Conservation (phyloP, 2,329 filamentous ascomycete species). For the Intubia oerlemansii region DNA sequence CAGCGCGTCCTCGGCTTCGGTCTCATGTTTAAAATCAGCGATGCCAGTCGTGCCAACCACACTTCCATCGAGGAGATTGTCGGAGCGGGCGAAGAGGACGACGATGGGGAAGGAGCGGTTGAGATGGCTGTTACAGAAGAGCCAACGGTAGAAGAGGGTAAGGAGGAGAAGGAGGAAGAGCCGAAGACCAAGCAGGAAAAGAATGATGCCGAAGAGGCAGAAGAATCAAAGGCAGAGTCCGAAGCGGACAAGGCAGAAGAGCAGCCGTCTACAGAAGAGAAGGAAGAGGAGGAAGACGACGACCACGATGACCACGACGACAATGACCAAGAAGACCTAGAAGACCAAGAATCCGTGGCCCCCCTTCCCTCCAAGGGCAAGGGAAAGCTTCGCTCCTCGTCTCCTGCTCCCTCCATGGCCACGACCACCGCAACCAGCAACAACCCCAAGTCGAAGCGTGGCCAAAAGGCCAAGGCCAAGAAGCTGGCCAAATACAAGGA, state of each 20-base stretch:
- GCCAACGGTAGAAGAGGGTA: constrained; percentile 10
- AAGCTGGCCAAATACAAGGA: constrained; percentile 85
- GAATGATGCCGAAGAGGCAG: not conserved
- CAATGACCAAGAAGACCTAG: too few species aligned
- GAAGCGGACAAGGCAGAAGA: not conserved
- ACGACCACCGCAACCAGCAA: constrained; percentile 20
- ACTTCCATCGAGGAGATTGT: constrained; percentile 17
- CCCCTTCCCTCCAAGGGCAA: too few species aligned
- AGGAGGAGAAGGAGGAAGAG: constrained; percentile 9
- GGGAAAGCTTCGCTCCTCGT: constrained; percentile 1
- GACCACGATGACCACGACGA: constrained; percentile 3
- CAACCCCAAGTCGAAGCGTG: constrained; percentile 33
- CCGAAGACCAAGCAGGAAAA: not conserved
- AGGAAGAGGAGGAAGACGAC: not conserved
- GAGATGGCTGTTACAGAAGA: constrained; percentile 3
- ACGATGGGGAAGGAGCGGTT: constrained; percentile 8
- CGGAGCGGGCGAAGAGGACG: constrained; percentile 1
- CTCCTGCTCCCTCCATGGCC: constrained; percentile 5
- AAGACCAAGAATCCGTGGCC: too few species aligned
- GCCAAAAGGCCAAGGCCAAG: constrained; percentile 66
- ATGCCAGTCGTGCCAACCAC: constrained; percentile 67
- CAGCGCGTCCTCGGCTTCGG: constrained; percentile 76
- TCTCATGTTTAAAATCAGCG: constrained; percentile 71
- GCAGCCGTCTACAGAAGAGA: not conserved
- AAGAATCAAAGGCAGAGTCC: not conserved